Percentiles rank a stretch among this genome's conserved stretches.
Conservation (phyloP, 2,329 filamentous ascomycete genomes). For the Leptographium lundbergii region DNA sequence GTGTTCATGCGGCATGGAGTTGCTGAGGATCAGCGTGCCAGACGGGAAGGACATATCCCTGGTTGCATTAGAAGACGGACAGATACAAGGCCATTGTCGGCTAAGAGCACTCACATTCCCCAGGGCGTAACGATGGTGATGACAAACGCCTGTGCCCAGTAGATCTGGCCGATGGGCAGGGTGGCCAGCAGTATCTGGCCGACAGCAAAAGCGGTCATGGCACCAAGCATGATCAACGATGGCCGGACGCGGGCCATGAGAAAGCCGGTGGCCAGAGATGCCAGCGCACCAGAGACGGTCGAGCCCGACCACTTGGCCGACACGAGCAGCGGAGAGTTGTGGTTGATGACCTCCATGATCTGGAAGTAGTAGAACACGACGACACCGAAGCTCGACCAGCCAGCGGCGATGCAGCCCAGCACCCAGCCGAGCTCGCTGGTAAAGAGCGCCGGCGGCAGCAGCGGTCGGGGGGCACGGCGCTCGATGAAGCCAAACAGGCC, state of each 20-base stretch:
- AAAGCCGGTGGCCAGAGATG: slow-evolving; percentile 28
- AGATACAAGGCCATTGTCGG: slow-evolving; percentile 32
- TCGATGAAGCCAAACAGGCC: slow-evolving; percentile 11
- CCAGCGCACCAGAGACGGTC: slow-evolving; percentile 23
- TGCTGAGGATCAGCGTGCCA: slow-evolving; percentile 36
- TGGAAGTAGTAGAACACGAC: slow-evolving; percentile 12
- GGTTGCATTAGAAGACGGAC: slow-evolving; percentile 15
- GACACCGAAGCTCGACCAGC: slow-evolving; percentile 13
- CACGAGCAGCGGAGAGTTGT: slow-evolving; percentile 26
- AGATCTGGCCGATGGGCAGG: slow-evolving; percentile 30
- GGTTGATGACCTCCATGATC: slow-evolving; percentile 23
- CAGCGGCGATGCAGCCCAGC: slow-evolving; percentile 6
- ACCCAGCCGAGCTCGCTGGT: slow-evolving; percentile 9
- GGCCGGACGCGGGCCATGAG: slow-evolving; percentile 31
- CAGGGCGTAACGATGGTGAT: slow-evolving; percentile 19
- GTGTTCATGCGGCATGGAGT: slow-evolving; percentile 31
- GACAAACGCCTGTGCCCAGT: slow-evolving; percentile 30
- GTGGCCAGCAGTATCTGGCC: slow-evolving; percentile 26
- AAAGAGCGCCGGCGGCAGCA: slow-evolving; percentile 12
- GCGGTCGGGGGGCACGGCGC: slow-evolving; percentile 5
- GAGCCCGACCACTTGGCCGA: slow-evolving; percentile 28
- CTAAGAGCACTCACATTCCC: slow-evolving; percentile 30
- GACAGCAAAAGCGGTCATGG: slow-evolving; percentile 18
- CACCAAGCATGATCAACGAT: slow-evolving; percentile 33
- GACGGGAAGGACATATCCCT: slow-evolving; percentile 21